Evolutionary conservation across 805 yeast species (phyloP).

Genomic region (Saccharomycopsis selenospora): DNA sequence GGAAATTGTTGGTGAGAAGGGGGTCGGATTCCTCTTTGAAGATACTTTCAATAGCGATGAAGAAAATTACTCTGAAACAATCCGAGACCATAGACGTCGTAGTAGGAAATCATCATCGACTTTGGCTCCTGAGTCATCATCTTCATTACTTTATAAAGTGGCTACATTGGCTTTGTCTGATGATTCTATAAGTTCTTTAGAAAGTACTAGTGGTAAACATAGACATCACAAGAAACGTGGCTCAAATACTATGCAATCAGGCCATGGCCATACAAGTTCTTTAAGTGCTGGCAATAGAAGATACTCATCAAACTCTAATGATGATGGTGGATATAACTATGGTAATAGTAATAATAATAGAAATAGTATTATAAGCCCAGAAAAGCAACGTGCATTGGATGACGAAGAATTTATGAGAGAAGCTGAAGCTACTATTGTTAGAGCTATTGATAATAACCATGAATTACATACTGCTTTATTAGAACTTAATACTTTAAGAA

Average conservation of each 20-base stretch:
- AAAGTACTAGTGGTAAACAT: constrained; percentile 30
- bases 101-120: not conserved
- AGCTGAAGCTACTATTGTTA: constrained; percentile 87
- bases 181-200: constrained; percentile 45
- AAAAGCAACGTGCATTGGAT: constrained; percentile 37
- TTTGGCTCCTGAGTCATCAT: too few relatives aligned
- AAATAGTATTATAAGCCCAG: constrained; percentile 31
- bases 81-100: constrained; percentile 25
- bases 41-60: constrained; percentile 26
- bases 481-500: constrained; percentile 88
- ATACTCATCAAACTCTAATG: constrained; percentile 8
- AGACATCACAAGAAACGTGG: constrained; percentile 31
- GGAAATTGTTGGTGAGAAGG: constrained; percentile 20
- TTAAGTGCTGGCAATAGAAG: constrained; percentile 6
- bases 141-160: constrained; percentile 36
- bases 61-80: constrained; percentile 24
- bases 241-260: not conserved
- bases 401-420: constrained; percentile 80
- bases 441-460: constrained; percentile 90
- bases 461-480: constrained; percentile 87
- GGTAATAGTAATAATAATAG: constrained; percentile 14
- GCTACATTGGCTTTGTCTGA: constrained; percentile 47
- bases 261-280: not conserved
- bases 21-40: constrained; percentile 23
- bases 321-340: not conserved